A percentile compares a stretch with the other conserved stretches of the same genome.
Conservation (phyloP, 2,329 filamentous ascomycete genomes). For the Pyricularia grisea region DNA sequence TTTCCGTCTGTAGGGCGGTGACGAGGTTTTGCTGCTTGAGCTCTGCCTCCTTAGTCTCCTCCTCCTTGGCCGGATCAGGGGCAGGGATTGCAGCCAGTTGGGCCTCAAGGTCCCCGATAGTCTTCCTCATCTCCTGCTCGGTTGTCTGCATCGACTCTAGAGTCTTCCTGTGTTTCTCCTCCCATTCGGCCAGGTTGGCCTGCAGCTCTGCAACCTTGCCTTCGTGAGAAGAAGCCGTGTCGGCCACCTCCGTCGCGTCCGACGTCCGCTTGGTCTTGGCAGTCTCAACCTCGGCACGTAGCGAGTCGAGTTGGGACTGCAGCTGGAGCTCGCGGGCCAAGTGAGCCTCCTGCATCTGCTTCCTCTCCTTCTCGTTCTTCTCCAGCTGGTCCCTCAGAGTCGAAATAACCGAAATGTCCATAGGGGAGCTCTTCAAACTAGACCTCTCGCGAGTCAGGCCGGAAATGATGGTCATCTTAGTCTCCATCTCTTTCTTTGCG, state of each 20-base stretch:
- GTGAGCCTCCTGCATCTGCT: constrained; percentile 62
- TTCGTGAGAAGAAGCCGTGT: constrained; percentile 30
- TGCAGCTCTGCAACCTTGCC: constrained; percentile 58
- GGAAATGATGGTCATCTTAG: constrained; percentile 91
- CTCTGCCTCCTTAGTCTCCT: constrained; percentile 37
- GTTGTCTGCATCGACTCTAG: constrained; percentile 63
- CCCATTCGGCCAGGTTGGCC: constrained; percentile 64
- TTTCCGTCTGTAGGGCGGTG: constrained; percentile 57
- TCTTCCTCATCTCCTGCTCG: constrained; percentile 63
- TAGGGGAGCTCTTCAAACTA: constrained; percentile 72
- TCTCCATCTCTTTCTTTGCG: constrained; percentile 92
- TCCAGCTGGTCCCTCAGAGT: constrained; percentile 81
- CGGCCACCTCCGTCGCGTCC: constrained; percentile 18
- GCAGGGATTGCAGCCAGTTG: constrained; percentile 37
- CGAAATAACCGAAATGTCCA: constrained; percentile 86
- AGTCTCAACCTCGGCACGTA: constrained; percentile 47
- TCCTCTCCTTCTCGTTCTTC: constrained; percentile 74
- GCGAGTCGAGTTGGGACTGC: constrained; percentile 56
- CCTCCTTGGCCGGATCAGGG: constrained; percentile 25
- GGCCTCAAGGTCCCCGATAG: constrained; percentile 63
- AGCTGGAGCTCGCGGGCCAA: constrained; percentile 68
- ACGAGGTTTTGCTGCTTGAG: constrained; percentile 51
- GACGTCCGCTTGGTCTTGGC: constrained; percentile 2
- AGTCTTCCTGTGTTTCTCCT: constrained; percentile 62
- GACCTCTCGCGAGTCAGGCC: constrained; percentile 88